Conservation (phyloP, 176 grass and related monocot species). For the Microstegium vimineum region DNA sequence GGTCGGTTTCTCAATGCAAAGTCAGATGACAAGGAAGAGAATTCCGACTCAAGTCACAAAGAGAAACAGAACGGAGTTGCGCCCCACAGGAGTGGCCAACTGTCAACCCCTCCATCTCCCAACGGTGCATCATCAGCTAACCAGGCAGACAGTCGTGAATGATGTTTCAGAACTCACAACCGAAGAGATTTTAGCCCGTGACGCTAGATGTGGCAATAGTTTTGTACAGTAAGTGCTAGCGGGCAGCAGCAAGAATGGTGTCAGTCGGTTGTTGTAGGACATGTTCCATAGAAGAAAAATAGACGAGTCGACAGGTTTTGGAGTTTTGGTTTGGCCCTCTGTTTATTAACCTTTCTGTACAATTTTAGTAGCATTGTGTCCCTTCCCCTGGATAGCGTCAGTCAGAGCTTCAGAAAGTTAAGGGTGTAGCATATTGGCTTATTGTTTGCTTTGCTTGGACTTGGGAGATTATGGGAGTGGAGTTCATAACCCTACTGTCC, state of each 20-base stretch:
- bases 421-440: conserved; percentile 2
- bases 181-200: neutral
- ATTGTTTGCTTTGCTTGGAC: conserved; percentile 9
- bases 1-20: conserved; percentile 62
- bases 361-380: conserved; percentile 30
- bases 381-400: neutral
- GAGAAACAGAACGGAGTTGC: conserved; percentile 25
- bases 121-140: conserved; percentile 29
- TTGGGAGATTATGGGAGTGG: neutral
- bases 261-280: conserved; percentile 12
- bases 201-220: neutral
- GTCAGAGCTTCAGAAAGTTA: conserved; percentile 10
- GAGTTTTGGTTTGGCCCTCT: no score
- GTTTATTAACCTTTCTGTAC: conserved; percentile 31
- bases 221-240: conserved; percentile 49
- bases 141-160: neutral
- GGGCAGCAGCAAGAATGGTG: conserved; percentile 8
- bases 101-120: neutral
- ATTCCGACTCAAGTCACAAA: conserved; percentile 42
- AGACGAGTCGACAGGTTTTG: no score
- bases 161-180: neutral
- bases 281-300: neutral
- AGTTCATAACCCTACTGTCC: conserved; percentile 9
- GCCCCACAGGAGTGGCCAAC: conserved; percentile 13
- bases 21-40: conserved; percentile 45